Evolutionary conservation across 2,329 filamentous ascomycete genomes (phyloP), one percentile per base, ranked within the genome.

Genomic region (Trichoderma sp.): DNA sequence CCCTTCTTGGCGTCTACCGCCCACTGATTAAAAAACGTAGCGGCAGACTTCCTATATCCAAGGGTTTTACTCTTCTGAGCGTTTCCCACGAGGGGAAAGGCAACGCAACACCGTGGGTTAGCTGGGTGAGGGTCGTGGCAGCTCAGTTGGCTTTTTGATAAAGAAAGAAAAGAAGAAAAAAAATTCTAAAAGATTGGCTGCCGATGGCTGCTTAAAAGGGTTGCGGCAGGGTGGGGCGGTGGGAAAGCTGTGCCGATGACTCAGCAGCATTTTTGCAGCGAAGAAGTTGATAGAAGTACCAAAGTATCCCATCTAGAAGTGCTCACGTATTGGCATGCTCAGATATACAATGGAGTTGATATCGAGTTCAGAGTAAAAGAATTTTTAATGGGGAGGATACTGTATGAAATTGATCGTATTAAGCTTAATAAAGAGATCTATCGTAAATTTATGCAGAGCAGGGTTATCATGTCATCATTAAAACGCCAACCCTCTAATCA

Each of bases 61-160:
- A 86, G 87, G 87, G 84, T 82, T 81, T 86, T 83, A 74, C 80
- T 89, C 86, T 89, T 83, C 87, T 87, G 86, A 88, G 84, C 82
- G 78, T 80, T 85, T 84, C 85, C 83, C 83, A 74, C 68, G 71
- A 68, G 78, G 82, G 82, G 83, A 85, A 86, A 86, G 87, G 87
- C 87, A 89, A 89, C 87, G 79, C 86, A 82, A 86, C 87, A 89
- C 87, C 87, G 87, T 89, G 79, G 83, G 78, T 78, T 76, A 80
- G 61, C 85, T 84, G 82, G 84, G 84, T 89, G 87, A 86, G 82
- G 87, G 87, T 89, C 87, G 87, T 89, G 87, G 87, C 88, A 83
- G 83, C 86, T 88, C 86, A 88, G 83, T 80, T 84, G 84, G 84
- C 86, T 89, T 89, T 89, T 89, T 89, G 87, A 89, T 89, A 85